phyloP scores from a whole-genome alignment of 345 rosid genomes.

The Cochlearia excelsa region DNA sequence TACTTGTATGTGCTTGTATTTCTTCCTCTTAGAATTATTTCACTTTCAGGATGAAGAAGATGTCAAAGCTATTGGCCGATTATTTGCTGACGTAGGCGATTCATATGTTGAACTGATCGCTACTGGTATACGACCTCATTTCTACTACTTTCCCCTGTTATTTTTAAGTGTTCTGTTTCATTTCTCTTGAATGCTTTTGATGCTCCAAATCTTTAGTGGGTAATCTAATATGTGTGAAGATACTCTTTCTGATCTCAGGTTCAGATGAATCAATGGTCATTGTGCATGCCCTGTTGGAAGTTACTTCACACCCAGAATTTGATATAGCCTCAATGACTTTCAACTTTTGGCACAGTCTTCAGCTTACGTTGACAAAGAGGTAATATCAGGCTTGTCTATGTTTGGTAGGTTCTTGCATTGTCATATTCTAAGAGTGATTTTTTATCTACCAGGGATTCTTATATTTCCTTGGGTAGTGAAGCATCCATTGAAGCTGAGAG shows the following conservation, averaged over 20 bases:
- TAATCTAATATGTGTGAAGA: conserved; percentile 16
- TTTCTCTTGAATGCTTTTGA: conserved; percentile 25
- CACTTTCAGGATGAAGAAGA: conserved; percentile 91
- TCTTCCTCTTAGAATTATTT: conserved; percentile 24
- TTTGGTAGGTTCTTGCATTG: conserved; percentile 16
- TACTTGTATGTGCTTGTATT: conserved; percentile 16
- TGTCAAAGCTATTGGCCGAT: conserved; percentile 93
- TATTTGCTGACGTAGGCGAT: conserved; percentile 98
- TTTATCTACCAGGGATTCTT: conserved; percentile 63
- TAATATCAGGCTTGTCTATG: conserved; percentile 30
- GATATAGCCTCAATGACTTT: conserved; percentile 99
- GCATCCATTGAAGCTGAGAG: conserved; percentile 75
- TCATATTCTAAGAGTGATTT: conserved; percentile 30
- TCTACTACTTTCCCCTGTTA: conserved; percentile 15
- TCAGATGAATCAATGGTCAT: conserved; percentile 87
- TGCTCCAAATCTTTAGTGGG: conserved; percentile 9
- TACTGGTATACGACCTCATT: conserved; percentile 51
- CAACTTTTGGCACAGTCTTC: conserved; percentile 99
- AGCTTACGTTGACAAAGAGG: conserved; percentile 79
- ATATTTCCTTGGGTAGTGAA: conserved; percentile 63
- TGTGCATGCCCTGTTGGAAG: conserved; percentile 80
- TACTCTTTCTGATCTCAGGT: conserved; percentile 46
- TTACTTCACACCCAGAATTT: conserved; percentile 90
- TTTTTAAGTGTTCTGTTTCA: conserved; percentile 25
- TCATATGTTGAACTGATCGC: conserved; percentile 95